A percentile compares a stretch with the other conserved stretches of the same genome.
These are phyloP conservation scores for Pholiota conissans DNA, from an alignment of 768 basidiomycete species.

Conservation along the genomic window DNA sequence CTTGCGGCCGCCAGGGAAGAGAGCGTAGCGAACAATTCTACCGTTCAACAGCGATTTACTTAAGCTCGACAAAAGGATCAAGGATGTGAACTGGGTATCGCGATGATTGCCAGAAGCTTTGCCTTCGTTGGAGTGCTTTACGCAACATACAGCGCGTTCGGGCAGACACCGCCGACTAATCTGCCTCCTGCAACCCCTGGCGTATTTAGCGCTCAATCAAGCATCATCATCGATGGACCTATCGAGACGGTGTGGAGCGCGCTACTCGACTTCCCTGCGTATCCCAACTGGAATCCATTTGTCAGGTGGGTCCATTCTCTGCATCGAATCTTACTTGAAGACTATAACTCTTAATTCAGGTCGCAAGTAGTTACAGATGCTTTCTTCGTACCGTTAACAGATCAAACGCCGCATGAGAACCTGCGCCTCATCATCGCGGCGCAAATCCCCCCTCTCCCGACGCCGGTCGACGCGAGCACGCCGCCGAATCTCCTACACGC, in stretches of 20 bases:
- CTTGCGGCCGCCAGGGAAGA: neutral
- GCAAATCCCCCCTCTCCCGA: conserved; percentile 31
- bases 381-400: conserved; percentile 19
- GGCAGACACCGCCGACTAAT: conserved; percentile 20
- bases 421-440: conserved; percentile 25
- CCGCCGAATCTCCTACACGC: conserved; percentile 24
- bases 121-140: conserved; percentile 4
- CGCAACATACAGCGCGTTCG: conserved; percentile 3
- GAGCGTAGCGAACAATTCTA: neutral
- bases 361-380: conserved; percentile 26
- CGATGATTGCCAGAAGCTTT: conserved; percentile 10
- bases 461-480: conserved; percentile 27
- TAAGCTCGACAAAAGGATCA: neutral
- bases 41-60: neutral
- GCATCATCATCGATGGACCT: conserved; percentile 48
- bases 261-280: conserved; percentile 50
- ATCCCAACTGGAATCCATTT: conserved; percentile 49
- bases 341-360: conserved; percentile 8
- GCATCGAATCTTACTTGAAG: neutral
- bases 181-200: conserved; percentile 29
- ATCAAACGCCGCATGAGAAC: conserved; percentile 24
- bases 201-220: conserved; percentile 36
- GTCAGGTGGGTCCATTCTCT: conserved; percentile 19
- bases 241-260: conserved; percentile 48
- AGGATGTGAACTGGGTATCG: neutral